Percentiles rank a stretch among this genome's conserved stretches.
Conservation (phyloP, 2,329 filamentous ascomycete species). For the Keithomyces neogunnii region DNA sequence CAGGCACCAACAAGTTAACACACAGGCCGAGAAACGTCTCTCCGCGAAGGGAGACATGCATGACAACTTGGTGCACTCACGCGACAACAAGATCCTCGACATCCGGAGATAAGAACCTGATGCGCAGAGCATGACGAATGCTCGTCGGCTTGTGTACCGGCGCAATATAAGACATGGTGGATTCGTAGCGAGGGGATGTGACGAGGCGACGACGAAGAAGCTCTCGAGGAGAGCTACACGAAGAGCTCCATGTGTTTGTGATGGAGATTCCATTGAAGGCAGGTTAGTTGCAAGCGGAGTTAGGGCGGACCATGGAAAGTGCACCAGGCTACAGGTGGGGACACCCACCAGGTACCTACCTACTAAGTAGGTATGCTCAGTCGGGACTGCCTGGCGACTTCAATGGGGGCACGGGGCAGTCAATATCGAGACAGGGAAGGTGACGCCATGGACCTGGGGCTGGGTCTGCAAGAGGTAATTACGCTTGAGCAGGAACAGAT, state of each 20-base stretch:
- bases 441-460: no score
- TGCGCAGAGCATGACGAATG: constrained; percentile 77
- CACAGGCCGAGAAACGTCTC: constrained; percentile 1
- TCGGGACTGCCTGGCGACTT: no score
- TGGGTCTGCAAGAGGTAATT: no score
- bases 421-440: no score
- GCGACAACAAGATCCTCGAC: constrained; percentile 80
- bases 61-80: constrained; percentile 42
- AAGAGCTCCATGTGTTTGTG: constrained; percentile 16
- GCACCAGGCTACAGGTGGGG: no score
- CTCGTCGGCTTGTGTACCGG: constrained; percentile 90
- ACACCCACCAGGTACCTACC: no score
- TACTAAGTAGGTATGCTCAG: no score
- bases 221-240: constrained; percentile 17
- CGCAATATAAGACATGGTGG: constrained; percentile 80
- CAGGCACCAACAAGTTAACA: constrained; percentile 8
- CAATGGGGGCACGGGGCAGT: no score
- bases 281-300: constrained; percentile 2
- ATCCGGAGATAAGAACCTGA: constrained; percentile 64
- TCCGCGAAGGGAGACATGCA: not conserved
- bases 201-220: not conserved
- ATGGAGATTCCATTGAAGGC: not conserved
- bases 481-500: no score
- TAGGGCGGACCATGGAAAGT: not conserved
- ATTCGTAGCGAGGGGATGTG: constrained; percentile 1